phyloP scores from a whole-genome alignment of 176 grass and related monocot species.

The Juncus inflexus region DNA sequence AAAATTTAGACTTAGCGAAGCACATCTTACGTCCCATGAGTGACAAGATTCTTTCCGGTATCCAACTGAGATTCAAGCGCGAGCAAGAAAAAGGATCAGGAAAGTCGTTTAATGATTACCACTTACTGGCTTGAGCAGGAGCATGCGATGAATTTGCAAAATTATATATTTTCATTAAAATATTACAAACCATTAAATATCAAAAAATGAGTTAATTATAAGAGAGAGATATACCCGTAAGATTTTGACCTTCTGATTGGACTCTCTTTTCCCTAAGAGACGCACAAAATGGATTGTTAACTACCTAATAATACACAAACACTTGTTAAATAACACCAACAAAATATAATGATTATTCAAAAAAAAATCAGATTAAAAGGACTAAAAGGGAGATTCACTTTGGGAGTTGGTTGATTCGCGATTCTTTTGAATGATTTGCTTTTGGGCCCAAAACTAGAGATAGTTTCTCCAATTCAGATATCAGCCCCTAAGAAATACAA shows the following conservation, averaged over 20 bases:
- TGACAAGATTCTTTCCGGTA: too few species aligned
- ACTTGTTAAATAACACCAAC: neutral
- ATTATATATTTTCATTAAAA: too few species aligned
- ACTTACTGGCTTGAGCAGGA: too few species aligned
- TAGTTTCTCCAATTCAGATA: constrained; percentile 91
- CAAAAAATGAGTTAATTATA: too few species aligned
- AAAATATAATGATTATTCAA: constrained; percentile 13
- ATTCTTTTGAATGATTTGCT: constrained; percentile 81
- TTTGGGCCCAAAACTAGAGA: constrained; percentile 64
- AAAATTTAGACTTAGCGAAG: too few species aligned
- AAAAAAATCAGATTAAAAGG: neutral
- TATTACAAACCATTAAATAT: too few species aligned
- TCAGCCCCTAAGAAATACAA: constrained; percentile 54
- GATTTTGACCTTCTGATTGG: constrained; percentile 99
- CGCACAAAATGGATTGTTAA: constrained; percentile 93
- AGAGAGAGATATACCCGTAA: constrained; percentile 68
- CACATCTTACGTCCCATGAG: too few species aligned
- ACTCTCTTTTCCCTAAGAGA: constrained; percentile 99
- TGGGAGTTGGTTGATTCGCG: constrained; percentile 69
- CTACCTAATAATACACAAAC: constrained; percentile 52
- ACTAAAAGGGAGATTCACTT: constrained; percentile 43
- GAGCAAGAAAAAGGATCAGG: too few species aligned
- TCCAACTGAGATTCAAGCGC: too few species aligned
- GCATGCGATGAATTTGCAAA: too few species aligned
- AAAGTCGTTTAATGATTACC: too few species aligned